phyloP scores from a whole-genome alignment of 2,329 filamentous ascomycete genomes.

The Talaromyces marneffei region DNA sequence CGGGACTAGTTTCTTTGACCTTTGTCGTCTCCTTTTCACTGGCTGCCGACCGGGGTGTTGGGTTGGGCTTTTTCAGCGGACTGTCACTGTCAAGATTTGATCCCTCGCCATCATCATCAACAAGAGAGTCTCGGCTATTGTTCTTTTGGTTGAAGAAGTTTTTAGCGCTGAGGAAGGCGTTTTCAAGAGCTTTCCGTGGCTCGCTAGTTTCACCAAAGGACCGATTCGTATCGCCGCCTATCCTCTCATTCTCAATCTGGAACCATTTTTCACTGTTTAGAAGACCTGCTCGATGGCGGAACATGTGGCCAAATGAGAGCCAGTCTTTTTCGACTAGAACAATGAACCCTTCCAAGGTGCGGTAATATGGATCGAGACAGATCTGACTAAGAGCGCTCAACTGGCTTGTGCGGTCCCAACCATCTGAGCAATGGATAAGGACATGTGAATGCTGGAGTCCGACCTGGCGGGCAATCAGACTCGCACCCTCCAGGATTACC shows the following conservation, averaged over 20 bases:
- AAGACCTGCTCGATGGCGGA: constrained; percentile 82
- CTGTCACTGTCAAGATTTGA: constrained; percentile 46
- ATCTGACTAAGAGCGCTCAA: constrained; percentile 86
- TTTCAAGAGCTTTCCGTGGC: constrained; percentile 71
- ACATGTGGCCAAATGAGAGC: constrained; percentile 97
- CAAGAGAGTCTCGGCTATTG: constrained; percentile 57
- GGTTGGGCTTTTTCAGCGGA: constrained; percentile 32
- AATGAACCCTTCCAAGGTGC: constrained; percentile 91
- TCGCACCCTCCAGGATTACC: constrained; percentile 75
- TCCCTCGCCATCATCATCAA: constrained; percentile 55
- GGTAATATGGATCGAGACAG: constrained; percentile 91
- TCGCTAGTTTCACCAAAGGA: constrained; percentile 38
- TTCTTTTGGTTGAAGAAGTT: constrained; percentile 83
- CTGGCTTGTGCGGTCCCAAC: constrained; percentile 96
- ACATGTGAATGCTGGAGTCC: constrained; percentile 92
- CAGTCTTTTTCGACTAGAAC: constrained; percentile 95
- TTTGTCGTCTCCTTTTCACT: constrained; percentile 62
- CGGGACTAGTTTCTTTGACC: constrained; percentile 86
- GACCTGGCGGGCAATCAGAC: constrained; percentile 77
- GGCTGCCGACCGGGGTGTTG: constrained; percentile 27
- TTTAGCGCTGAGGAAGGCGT: constrained; percentile 74
- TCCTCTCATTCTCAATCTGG: constrained; percentile 70
- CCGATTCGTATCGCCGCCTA: constrained; percentile 50
- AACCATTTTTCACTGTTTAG: constrained; percentile 94
- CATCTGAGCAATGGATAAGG: constrained; percentile 94